phyloP scores from a whole-genome alignment of 2,329 filamentous ascomycete genomes.

The Xylariaceae sp. region DNA sequence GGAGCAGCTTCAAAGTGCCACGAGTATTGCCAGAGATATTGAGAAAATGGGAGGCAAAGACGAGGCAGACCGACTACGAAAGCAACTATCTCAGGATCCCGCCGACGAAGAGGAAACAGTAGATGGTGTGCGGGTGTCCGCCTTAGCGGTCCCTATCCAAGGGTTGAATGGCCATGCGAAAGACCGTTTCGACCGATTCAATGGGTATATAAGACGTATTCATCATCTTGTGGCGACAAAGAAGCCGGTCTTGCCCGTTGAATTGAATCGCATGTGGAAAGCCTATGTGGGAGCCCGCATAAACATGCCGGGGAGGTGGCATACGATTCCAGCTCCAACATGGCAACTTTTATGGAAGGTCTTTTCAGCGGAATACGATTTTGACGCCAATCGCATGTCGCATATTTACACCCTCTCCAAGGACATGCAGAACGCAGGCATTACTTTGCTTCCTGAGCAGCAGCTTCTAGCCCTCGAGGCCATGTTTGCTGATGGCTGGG shows the following conservation, averaged over 20 bases:
- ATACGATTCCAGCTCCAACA: constrained; percentile 52
- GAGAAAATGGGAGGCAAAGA: constrained; percentile 29
- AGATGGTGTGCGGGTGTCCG: constrained; percentile 14
- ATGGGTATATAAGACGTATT: constrained; percentile 27
- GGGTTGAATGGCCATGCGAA: constrained; percentile 12
- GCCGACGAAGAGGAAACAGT: constrained; percentile 1
- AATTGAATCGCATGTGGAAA: constrained; percentile 38
- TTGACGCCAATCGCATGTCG: constrained; percentile 51
- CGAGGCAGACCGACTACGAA: constrained; percentile 30
- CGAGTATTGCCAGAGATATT: constrained; percentile 24
- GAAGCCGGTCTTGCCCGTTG: constrained; percentile 14
- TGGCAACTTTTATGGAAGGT: constrained; percentile 64
- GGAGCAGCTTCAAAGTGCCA: constrained; percentile 31
- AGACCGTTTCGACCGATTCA: constrained; percentile 23
- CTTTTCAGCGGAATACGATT: constrained; percentile 46
- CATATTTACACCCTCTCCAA: constrained; percentile 58
- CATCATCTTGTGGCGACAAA: constrained; percentile 11
- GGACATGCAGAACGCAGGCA: constrained; percentile 59
- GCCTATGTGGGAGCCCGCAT: constrained; percentile 44
- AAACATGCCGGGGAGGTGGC: constrained; percentile 42
- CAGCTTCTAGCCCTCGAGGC: constrained; percentile 64
- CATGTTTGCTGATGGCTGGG: constrained; percentile 57
- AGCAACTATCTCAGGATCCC: constrained; percentile 19
- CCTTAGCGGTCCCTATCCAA: constrained; percentile 15
- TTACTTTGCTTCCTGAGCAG: constrained; percentile 50